phyloP scores from a whole-genome alignment of 345 rosid species.

The Sisymbrium altissimum region DNA sequence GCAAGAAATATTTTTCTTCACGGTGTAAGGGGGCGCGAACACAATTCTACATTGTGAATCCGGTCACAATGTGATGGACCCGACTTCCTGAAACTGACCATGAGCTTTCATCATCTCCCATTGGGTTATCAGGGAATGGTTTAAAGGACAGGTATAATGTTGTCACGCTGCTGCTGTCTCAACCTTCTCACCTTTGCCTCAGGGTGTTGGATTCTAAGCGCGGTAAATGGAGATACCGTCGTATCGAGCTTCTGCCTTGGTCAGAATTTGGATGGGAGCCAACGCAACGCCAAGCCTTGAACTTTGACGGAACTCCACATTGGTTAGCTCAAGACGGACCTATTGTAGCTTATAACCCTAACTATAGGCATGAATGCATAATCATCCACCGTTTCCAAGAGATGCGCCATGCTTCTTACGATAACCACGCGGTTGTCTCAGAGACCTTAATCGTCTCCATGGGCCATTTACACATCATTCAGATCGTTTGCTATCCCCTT shows the following conservation, averaged over 20 bases:
- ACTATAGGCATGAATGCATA: background rate
- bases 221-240: background rate
- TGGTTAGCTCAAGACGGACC: constrained; percentile 7
- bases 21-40: too few species aligned
- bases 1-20: too few species aligned
- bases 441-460: constrained; percentile 2
- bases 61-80: too few species aligned
- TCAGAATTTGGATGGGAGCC: background rate
- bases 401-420: background rate
- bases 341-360: constrained; percentile 1
- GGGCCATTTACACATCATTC: constrained; percentile 3
- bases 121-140: too few species aligned
- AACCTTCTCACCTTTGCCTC: too few species aligned
- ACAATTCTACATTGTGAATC: too few species aligned
- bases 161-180: too few species aligned
- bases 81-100: too few species aligned
- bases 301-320: background rate
- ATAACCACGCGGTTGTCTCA: background rate
- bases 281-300: background rate
- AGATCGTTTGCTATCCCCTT: background rate
- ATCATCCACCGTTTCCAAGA: background rate
- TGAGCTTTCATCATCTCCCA: too few species aligned
- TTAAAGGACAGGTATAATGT: too few species aligned
- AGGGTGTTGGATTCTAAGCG: too few species aligned
- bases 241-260: background rate